Conservation (phyloP, 805 yeast species). For the Saitoella complicata region DNA sequence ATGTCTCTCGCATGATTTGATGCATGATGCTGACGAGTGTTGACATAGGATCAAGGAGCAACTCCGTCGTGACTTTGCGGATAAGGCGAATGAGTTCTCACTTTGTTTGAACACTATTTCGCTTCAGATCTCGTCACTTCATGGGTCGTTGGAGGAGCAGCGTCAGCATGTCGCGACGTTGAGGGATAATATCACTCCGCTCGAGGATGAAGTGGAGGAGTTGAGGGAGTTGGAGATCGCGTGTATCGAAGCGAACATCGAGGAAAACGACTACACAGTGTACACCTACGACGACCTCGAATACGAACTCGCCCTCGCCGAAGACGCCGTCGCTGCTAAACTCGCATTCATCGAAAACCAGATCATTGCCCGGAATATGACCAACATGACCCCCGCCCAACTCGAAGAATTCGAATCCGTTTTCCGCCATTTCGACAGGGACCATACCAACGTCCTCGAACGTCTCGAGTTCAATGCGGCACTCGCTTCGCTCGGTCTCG, state of each 20-base stretch:
- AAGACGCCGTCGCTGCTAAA: slow-evolving; percentile 24
- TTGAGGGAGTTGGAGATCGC: slow-evolving; percentile 17
- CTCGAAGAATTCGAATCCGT: slow-evolving; percentile 29
- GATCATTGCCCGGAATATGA: slow-evolving; percentile 22
- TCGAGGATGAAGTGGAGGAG: slow-evolving; percentile 18
- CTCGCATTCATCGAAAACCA: slow-evolving; percentile 29
- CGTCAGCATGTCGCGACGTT: slow-evolving; percentile 22
- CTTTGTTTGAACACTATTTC: slow-evolving; percentile 17
- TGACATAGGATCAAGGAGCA: slow-evolving; percentile 18
- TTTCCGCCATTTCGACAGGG: slow-evolving; percentile 27
- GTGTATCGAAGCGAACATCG: slow-evolving; percentile 23
- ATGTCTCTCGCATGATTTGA: too few species aligned
- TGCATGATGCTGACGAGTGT: too few species aligned
- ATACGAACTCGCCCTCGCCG: slow-evolving; percentile 24
- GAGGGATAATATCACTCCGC: slow-evolving; percentile 23
- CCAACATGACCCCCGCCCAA: slow-evolving; percentile 23
- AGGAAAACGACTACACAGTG: slow-evolving; percentile 24
- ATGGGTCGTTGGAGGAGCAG: slow-evolving; percentile 26
- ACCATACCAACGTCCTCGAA: slow-evolving; percentile 24
- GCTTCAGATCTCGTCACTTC: slow-evolving; percentile 11
- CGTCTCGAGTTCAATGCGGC: slow-evolving; percentile 30
- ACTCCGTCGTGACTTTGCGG: slow-evolving; percentile 20
- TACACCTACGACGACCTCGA: slow-evolving; percentile 25
- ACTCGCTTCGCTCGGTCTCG: slow-evolving; percentile 27
- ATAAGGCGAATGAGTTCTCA: slow-evolving; percentile 21